phyloP scores from a whole-genome alignment of 1,284 basidiomycete species.

The Ceratobasidium sp. region DNA sequence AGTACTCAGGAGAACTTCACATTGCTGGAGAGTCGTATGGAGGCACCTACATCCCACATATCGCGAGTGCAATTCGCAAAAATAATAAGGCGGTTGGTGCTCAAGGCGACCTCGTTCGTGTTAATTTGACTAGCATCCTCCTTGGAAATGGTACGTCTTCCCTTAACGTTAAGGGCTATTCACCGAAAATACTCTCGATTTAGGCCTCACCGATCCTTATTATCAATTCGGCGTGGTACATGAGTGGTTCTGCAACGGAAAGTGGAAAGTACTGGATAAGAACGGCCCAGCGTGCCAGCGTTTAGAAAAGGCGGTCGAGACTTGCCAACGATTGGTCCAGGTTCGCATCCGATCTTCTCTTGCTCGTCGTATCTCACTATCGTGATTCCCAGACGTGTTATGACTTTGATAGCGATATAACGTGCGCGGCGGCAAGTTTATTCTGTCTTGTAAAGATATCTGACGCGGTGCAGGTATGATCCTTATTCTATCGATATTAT shows the following conservation, averaged over 20 bases:
- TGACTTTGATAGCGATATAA: constrained; percentile 60
- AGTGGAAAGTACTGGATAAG: constrained; percentile 56
- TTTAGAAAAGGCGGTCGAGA: constrained; percentile 53
- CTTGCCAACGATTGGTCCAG: constrained; percentile 53
- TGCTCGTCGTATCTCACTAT: too few relatives aligned
- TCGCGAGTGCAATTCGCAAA: constrained; percentile 59
- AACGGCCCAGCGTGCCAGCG: constrained; percentile 53
- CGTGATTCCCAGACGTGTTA: constrained; percentile 48
- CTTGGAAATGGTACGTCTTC: constrained; percentile 58
- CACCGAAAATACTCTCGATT: not conserved
- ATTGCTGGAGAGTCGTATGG: constrained; percentile 68
- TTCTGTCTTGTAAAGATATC: constrained; percentile 43
- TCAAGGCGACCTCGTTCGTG: constrained; percentile 49
- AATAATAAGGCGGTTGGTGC: constrained; percentile 54
- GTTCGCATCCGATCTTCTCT: not conserved
- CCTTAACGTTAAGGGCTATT: not conserved
- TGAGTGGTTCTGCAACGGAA: constrained; percentile 60
- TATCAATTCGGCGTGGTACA: constrained; percentile 58
- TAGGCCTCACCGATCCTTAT: constrained; percentile 57
- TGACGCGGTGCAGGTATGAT: not conserved
- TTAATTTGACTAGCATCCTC: constrained; percentile 61
- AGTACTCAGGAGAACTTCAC: constrained; percentile 53
- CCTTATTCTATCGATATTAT: constrained; percentile 53
- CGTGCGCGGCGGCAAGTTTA: constrained; percentile 63
- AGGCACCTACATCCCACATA: constrained; percentile 62